A percentile compares a stretch with the other conserved stretches of the same genome.
Conservation (phyloP, 148 eudicot species). For the Spergularia marina region DNA sequence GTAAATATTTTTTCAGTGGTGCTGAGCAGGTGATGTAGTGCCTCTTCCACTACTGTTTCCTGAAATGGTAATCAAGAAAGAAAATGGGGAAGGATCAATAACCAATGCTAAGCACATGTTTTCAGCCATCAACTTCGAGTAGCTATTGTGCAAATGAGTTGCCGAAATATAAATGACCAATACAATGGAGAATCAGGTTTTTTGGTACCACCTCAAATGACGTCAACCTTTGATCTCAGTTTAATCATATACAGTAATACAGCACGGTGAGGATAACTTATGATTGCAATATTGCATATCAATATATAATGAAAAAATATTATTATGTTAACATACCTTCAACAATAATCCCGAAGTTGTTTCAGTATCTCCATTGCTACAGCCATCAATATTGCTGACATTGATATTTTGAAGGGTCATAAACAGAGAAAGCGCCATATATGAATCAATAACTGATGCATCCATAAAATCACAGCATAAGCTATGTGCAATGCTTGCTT, state of each 20-base stretch:
- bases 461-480: conserved; percentile 60
- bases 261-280: neutral
- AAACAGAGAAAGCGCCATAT: conserved; percentile 61
- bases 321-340: conserved; percentile 44
- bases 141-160: neutral
- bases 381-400: conserved; percentile 26
- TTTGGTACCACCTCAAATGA: neutral
- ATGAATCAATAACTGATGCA: conserved; percentile 52
- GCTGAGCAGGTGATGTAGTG: conserved; percentile 59
- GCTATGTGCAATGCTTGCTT: conserved; percentile 65
- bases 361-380: conserved; percentile 23
- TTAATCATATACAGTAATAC: too few relatives aligned
- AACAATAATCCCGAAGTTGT: conserved; percentile 30
- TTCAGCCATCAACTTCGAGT: conserved; percentile 11
- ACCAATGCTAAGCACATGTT: neutral
- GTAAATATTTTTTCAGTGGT: conserved; percentile 43
- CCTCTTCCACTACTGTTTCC: conserved; percentile 46
- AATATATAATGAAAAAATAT: neutral
- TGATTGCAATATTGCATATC: neutral
- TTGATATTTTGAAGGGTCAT: conserved; percentile 49
- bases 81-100: neutral
- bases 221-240: too few relatives aligned
- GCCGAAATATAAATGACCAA: neutral
- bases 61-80: conserved; percentile 28
- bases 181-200: neutral